Percentiles rank a stretch among this genome's conserved stretches.
Evolutionary conservation across 441 rosid species (phyloP).

Genomic region (Gossypium armourianum): DNA sequence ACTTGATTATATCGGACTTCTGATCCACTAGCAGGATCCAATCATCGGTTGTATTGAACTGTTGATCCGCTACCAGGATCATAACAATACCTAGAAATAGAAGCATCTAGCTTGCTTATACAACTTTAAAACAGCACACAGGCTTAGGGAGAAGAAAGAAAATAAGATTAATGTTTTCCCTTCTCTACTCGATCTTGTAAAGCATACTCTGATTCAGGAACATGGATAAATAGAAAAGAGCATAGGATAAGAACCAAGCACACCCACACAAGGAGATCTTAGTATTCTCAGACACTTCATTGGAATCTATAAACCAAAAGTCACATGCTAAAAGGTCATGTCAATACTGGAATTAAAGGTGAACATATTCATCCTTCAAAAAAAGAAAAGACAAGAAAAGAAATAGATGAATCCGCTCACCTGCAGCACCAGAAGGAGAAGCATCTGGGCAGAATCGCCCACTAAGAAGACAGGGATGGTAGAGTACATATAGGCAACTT

Average conservation of each 20-base stretch:
- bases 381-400: background rate
- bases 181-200: background rate
- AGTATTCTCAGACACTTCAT: background rate
- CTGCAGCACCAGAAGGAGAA: constrained; percentile 86
- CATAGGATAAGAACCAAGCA: background rate
- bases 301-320: background rate
- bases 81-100: background rate
- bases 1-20: too few relatives aligned
- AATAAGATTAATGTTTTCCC: background rate
- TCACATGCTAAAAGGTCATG: background rate
- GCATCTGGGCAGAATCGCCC: constrained; percentile 98
- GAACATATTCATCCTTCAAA: background rate
- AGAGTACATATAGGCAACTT: constrained; percentile 67
- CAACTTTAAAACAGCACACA: background rate
- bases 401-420: constrained; percentile 26
- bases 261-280: background rate
- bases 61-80: too few relatives aligned
- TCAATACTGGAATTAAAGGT: background rate
- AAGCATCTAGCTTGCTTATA: background rate
- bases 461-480: constrained; percentile 74
- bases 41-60: too few relatives aligned
- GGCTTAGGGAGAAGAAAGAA: constrained; percentile 9
- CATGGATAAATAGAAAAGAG: background rate
- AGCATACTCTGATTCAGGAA: background rate
- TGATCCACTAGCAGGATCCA: too few relatives aligned